A percentile compares a stretch with the other conserved stretches of the same genome.
Conservation (phyloP, 2,329 filamentous ascomycete genomes). For the Lasiodiplodia sp. region DNA sequence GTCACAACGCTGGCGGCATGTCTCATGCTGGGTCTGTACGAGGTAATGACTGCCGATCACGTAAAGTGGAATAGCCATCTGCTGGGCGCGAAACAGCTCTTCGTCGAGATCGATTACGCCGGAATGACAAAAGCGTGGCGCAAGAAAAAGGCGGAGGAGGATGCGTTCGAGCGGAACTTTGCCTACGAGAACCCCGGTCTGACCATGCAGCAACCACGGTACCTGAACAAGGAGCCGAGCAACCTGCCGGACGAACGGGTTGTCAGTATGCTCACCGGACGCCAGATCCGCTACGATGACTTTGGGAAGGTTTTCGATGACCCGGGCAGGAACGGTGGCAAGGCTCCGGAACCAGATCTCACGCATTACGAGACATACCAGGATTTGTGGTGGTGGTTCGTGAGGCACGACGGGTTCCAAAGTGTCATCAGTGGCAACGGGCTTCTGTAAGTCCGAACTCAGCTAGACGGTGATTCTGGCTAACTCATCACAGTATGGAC, state of each 20-base stretch:
- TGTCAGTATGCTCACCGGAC: conserved; percentile 65
- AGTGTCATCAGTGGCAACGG: conserved; percentile 85
- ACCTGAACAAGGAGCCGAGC: conserved; percentile 19
- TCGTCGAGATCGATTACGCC: conserved; percentile 81
- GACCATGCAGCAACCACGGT: conserved; percentile 47
- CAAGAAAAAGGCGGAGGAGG: conserved; percentile 63
- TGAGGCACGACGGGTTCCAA: conserved; percentile 92
- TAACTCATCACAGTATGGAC: conserved; percentile 67
- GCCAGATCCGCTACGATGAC: conserved; percentile 64
- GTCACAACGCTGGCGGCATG: conserved; percentile 88
- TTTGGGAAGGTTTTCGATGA: conserved; percentile 59
- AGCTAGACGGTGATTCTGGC: neutral
- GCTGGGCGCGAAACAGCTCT: conserved; percentile 80
- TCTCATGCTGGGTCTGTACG: conserved; percentile 86
- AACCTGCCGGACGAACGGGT: conserved; percentile 55
- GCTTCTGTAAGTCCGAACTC: conserved; percentile 72
- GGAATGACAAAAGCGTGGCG: conserved; percentile 76
- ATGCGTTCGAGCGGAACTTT: conserved; percentile 48
- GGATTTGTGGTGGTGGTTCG: conserved; percentile 96
- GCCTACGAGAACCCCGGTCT: conserved; percentile 42
- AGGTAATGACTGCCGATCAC: conserved; percentile 93
- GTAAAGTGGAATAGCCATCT: conserved; percentile 95
- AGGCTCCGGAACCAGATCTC: conserved; percentile 65
- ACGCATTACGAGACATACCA: conserved; percentile 80
- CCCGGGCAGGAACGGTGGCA: conserved; percentile 31